A percentile compares a stretch with the other conserved stretches of the same genome.
These are phyloP conservation scores for Candida frijolesensis DNA, from an alignment of 1,139 yeast genomes.

Conservation along the genomic window DNA sequence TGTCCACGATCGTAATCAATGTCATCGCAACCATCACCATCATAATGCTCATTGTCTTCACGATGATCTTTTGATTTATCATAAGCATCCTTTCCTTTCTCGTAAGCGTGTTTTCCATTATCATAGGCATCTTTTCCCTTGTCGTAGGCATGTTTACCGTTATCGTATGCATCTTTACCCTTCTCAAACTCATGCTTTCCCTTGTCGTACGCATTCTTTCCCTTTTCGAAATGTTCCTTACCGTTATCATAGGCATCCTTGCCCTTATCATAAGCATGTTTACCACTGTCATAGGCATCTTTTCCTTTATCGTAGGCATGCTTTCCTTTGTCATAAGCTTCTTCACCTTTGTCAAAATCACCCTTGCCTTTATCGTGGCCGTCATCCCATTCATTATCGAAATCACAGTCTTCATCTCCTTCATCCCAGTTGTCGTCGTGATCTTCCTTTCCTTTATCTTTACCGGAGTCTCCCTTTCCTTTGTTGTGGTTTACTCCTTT, in stretches of 20 bases:
- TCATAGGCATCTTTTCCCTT: not conserved
- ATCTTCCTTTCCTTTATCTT: not conserved
- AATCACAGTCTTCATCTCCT: not conserved
- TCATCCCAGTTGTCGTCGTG: not conserved
- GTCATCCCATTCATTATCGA: not conserved
- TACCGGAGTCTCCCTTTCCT: not conserved
- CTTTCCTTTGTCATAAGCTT: not conserved
- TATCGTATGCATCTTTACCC: not conserved
- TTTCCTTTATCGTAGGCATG: not conserved
- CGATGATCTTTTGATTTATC: not conserved
- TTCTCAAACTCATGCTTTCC: conserved; percentile 5
- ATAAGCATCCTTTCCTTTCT: not conserved
- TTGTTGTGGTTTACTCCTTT: too few relatives aligned
- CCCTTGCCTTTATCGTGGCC: not conserved
- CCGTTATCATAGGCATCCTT: not conserved
- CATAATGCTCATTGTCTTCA: not conserved
- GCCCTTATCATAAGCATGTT: not conserved
- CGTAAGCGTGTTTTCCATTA: not conserved
- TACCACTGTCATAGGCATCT: too few relatives aligned
- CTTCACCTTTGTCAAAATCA: not conserved
- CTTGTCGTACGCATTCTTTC: conserved; percentile 7
- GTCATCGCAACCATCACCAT: not conserved
- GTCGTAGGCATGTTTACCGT: not conserved
- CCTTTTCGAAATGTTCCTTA: conserved; percentile 4
- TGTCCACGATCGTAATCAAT: not conserved